These are phyloP conservation scores for Aspergillus nomiae DNA, from an alignment of 2,329 filamentous ascomycete genomes.

Conservation along the genomic window DNA sequence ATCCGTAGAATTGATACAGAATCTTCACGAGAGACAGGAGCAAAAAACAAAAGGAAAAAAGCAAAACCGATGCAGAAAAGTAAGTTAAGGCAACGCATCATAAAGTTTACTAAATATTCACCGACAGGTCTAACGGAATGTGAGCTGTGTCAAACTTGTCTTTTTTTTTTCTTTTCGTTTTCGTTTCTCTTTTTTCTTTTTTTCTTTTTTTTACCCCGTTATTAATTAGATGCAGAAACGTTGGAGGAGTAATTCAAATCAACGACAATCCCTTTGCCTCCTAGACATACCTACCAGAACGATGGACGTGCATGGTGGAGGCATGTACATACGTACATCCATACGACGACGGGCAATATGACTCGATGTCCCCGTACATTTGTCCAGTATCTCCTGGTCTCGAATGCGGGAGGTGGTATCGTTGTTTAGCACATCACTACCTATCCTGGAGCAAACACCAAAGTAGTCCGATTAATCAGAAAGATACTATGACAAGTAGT, in stretches of 20 bases:
- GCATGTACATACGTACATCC: not conserved
- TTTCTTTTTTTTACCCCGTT: slow-evolving; percentile 1
- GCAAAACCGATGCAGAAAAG: not conserved
- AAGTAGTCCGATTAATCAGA: not conserved
- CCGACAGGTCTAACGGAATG: slow-evolving; percentile 15
- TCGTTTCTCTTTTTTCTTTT: not conserved
- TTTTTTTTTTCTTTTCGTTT: not conserved
- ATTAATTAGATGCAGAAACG: slow-evolving; percentile 13
- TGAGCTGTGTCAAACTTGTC: slow-evolving; percentile 17
- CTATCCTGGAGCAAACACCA: not conserved
- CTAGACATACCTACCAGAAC: not conserved
- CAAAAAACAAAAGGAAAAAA: not conserved
- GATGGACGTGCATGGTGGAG: not conserved
- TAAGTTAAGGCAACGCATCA: slow-evolving; percentile 6
- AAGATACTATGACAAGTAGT: not conserved
- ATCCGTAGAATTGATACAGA: not conserved
- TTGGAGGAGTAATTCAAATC: slow-evolving; percentile 7
- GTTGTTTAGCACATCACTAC: not conserved
- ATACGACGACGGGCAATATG: not conserved
- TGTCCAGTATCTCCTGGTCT: not conserved
- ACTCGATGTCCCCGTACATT: not conserved
- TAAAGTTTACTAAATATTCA: slow-evolving; percentile 19
- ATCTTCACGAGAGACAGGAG: not conserved
- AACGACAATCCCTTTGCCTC: slow-evolving; percentile 1
- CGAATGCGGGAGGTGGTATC: not conserved